Conservation (phyloP, 371 early-diverging fungal genomes). For the Syncephalastrum monosporum region DNA sequence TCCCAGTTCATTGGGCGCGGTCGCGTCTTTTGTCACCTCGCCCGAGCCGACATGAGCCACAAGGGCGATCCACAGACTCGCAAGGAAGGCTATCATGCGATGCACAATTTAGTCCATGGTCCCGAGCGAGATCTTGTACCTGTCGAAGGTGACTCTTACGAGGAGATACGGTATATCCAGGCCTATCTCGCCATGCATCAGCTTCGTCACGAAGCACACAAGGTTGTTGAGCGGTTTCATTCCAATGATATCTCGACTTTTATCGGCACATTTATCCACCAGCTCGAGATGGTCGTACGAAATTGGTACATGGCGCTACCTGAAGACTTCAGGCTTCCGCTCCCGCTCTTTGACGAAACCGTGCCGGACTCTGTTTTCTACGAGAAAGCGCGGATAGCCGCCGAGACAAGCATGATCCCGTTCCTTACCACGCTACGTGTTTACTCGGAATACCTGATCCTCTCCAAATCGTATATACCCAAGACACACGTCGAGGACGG, state of each 20-base stretch:
- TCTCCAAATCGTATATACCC: conserved; percentile 71
- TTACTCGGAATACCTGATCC: conserved; percentile 59
- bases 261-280: conserved; percentile 30
- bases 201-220: conserved; percentile 14
- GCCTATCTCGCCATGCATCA: conserved; percentile 5
- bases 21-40: not conserved
- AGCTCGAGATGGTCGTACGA: conserved; percentile 35
- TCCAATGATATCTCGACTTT: conserved; percentile 16
- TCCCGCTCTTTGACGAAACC: conserved; percentile 33
- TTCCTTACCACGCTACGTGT: conserved; percentile 17
- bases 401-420: conserved; percentile 11
- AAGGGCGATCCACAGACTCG: no score
- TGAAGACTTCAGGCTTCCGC: conserved; percentile 16
- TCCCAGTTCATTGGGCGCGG: not conserved
- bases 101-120: not conserved
- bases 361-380: conserved; percentile 17
- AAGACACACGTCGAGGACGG: conserved; percentile 25
- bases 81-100: no score
- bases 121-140: not conserved
- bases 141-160: conserved; percentile 15
- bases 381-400: conserved; percentile 1
- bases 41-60: not conserved
- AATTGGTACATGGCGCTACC: conserved; percentile 34
- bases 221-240: conserved; percentile 9
- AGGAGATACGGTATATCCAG: conserved; percentile 19